Base-by-base conservation (phyloP, 257 asterid species). In the Solanum paucissectum region DNA sequence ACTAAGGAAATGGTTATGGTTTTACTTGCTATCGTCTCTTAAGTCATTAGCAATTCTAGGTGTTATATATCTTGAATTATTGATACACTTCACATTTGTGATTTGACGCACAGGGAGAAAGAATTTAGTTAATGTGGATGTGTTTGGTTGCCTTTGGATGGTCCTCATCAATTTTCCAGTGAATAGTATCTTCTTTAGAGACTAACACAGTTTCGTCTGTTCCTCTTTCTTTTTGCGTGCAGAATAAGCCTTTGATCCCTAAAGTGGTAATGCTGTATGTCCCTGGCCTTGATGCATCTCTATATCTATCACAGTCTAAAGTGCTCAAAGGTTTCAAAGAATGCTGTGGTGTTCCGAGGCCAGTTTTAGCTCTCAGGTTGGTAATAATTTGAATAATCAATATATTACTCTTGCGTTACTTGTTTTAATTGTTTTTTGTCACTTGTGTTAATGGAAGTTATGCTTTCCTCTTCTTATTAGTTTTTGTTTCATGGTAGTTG, bases 231-330 rank as follows among this genome's bases (percentile, higher is more conserved):
- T 82, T 68, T 91, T 74, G 86, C 86, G 40, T 94, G 96, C 97
- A 95, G 99, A 95, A 97, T 94, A 97, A 93, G 87, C 99, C 99
- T 62, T 90, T 97, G 87, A 97, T 97, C 88, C 95, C 98, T 85
- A 97, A 95, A 89, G 98, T 97, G 74, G 95, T 96, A 86, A 94
- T 97, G 98, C 93, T 97, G 68, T 95, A 97, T 92, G 84, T 96
- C 89, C 99, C 98, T 87, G 99, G 99, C 86, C 98, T 97, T 90
- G 99, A 95, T 91, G 98, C 99, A 49, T 98, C 98, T n/a, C 90
- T 96, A 86, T 97, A 94, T 90, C 91, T 96, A 87, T 95, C 98
- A 10, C 98, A 96, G 88, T 93, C 99, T 66, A 95, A 93, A 89
- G 40, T 93, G 74, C 93, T 96, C 85, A 94, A 90, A 52, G 87